Evolutionary conservation across 1,284 basidiomycete species (phyloP).

Genomic region (Sporisorium sorghi): DNA sequence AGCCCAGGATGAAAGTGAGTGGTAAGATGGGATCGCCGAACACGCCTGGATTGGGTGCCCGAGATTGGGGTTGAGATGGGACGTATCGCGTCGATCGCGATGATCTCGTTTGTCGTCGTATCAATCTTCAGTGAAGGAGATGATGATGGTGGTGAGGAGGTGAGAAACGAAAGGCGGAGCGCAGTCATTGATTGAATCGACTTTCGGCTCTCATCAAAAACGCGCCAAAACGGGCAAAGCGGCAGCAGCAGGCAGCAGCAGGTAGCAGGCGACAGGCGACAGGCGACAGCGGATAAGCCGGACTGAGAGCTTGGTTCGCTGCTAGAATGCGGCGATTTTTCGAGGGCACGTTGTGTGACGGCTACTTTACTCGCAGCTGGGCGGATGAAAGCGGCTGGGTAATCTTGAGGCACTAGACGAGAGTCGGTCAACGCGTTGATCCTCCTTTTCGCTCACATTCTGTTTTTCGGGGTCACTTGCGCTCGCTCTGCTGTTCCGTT

Average conservation of each 20-base stretch:
- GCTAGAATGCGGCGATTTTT: conserved; percentile 3
- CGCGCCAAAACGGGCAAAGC: conserved; percentile 5
- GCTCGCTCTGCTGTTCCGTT: neutral
- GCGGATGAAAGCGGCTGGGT: no score
- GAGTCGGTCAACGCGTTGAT: no score
- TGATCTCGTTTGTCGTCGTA: conserved; percentile 32
- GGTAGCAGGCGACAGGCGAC: conserved; percentile 12
- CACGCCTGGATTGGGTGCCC: conserved; percentile 62
- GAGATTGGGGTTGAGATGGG: conserved; percentile 50
- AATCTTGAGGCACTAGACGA: no score
- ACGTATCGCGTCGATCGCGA: conserved; percentile 48
- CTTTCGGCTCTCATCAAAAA: neutral
- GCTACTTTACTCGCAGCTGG: no score
- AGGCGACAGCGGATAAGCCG: neutral
- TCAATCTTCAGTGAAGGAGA: conserved; percentile 24
- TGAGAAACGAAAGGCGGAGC: neutral
- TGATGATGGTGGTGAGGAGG: conserved; percentile 18
- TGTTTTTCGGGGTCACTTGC: no score
- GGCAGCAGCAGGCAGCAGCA: conserved; percentile 28
- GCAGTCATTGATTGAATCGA: neutral
- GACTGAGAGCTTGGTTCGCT: neutral
- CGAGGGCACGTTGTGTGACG: conserved; percentile 10
- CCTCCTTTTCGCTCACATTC: no score
- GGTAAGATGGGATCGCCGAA: conserved; percentile 41
- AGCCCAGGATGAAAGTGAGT: conserved; percentile 12